A percentile compares a stretch with the other conserved stretches of the same genome.
These are phyloP conservation scores for Cryptosporidium ryanae DNA, from an alignment of 169 alveolate species.

Conservation along the genomic window DNA sequence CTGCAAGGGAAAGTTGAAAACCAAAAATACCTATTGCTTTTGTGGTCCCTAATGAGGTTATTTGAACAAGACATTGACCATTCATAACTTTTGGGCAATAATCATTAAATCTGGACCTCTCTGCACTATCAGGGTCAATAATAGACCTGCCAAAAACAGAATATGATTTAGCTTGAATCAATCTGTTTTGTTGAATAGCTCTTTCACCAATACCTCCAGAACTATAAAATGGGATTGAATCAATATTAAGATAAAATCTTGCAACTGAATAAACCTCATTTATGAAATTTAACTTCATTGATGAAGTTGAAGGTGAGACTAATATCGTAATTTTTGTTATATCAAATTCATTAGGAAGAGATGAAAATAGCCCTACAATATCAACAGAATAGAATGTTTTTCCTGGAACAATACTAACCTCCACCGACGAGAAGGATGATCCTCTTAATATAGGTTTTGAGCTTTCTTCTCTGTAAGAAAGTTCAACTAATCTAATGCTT, in stretches of 20 bases:
- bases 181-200: constrained; percentile 56
- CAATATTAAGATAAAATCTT: constrained; percentile 24
- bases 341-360: constrained; percentile 40
- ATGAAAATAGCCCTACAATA: constrained; percentile 26
- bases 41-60: constrained; percentile 43
- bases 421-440: constrained; percentile 42
- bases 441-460: constrained; percentile 41
- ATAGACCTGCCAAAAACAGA: constrained; percentile 65
- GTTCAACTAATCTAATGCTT: constrained; percentile 43
- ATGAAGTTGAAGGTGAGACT: constrained; percentile 20
- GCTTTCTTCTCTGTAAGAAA: neutral
- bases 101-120: constrained; percentile 21
- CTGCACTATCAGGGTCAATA: constrained; percentile 19
- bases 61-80: constrained; percentile 69
- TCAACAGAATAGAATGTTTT: constrained; percentile 48
- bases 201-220: constrained; percentile 50
- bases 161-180: constrained; percentile 39
- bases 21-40: constrained; percentile 68
- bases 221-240: constrained; percentile 23
- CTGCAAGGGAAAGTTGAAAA: constrained; percentile 54
- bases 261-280: constrained; percentile 5
- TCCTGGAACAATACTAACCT: constrained; percentile 19
- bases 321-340: constrained; percentile 1
- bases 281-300: neutral
- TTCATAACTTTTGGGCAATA: constrained; percentile 54